Evolutionary conservation across 345 rosid genomes (phyloP), one percentile per base, ranked within the genome.

Genomic region (Gynandropsis gynandra): DNA sequence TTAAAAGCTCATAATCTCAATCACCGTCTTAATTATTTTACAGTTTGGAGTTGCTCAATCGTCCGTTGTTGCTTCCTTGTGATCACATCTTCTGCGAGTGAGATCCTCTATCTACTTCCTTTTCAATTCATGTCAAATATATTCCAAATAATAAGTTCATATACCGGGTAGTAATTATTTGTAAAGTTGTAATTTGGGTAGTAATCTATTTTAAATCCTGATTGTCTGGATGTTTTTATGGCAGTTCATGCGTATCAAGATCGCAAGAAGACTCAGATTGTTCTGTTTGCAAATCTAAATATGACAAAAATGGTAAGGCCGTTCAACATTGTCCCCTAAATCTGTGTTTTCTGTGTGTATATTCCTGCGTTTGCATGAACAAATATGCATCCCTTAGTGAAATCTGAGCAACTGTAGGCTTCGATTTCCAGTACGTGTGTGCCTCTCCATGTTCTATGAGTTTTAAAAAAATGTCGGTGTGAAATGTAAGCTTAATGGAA

Each of bases 21-120:
- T 52, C 9, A 43, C 21, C 49, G 41, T 59, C 41, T 10, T 59
- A 10, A 8, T 33, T 38, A 16, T 51, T 46, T 53, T 60, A 59
- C 82, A 89, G 97, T 53, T 76, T 85, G 55, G 54, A 69, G 48
- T 77, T 89, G 66, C 68, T 82, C 16, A 78, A 66, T 16, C 64
- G 55, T 11, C 93, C 97, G 0, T 43, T 58, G 63, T 58, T 85
- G 78, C 85, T 89, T 42, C 87, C 95, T 13, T 85, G 97, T 57
- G 78, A 81, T 20, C 97, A 89, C 59, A 59, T 85, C 39, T 80
- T 89, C 61, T 89, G 93, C 97, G 50, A 67, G 95, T 88, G 48
- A 16, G 80, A 54, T 38, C 12, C 15, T 13, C 61, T 0, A 1
- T 10, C 46, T 47, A 27, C 4, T 16, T 15, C 32, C 17, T 29